Conservation (phyloP, 164 flowering plant species). For the Kingdonia uniflora region DNA sequence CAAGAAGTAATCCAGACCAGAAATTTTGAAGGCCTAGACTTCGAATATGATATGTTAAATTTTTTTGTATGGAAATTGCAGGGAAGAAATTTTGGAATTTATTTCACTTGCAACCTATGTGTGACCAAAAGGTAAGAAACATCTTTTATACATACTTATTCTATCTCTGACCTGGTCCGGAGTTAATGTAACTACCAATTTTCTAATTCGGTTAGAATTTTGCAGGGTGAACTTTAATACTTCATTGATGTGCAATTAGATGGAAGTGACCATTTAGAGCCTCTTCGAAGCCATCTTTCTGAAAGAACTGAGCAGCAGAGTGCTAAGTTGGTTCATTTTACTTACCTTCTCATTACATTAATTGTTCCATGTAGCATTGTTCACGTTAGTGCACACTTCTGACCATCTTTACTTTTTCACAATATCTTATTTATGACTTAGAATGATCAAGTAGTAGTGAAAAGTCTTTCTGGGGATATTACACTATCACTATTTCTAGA, state of each 20-base stretch:
- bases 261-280: conserved; percentile 95
- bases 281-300: conserved; percentile 75
- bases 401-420: too few species aligned
- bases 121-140: conserved; percentile 68
- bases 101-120: conserved; percentile 98
- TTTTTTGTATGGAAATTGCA: conserved; percentile 18
- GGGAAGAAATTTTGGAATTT: conserved; percentile 97
- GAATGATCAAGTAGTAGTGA: too few species aligned
- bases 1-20: not conserved
- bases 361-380: too few species aligned
- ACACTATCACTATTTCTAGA: too few species aligned
- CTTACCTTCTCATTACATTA: too few species aligned
- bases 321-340: conserved; percentile 56
- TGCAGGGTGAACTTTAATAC: conserved; percentile 91
- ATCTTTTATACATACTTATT: not conserved
- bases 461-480: too few species aligned
- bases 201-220: conserved; percentile 7
- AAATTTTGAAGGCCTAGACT: not conserved
- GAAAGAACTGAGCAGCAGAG: conserved; percentile 65
- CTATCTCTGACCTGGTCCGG: not conserved
- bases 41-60: not conserved
- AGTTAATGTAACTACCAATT: not conserved
- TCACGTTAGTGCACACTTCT: too few species aligned
- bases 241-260: conserved; percentile 98
- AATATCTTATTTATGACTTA: too few species aligned